Base-by-base conservation (phyloP, 1,284 basidiomycete genomes). In the Puccinia horiana region DNA sequence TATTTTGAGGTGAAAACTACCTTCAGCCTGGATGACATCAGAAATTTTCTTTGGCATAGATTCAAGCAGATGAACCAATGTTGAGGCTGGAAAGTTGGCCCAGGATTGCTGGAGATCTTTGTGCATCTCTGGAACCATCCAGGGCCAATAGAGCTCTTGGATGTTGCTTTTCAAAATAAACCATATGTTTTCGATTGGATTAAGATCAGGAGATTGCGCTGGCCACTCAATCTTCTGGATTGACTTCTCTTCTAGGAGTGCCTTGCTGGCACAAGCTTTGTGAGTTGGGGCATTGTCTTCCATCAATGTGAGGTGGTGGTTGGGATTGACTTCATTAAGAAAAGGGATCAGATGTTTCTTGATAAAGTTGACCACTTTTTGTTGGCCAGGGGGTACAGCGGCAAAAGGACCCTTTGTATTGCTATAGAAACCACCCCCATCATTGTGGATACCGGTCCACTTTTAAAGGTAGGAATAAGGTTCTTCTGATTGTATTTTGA, bases 1-100 rank as follows among this genome's bases (percentile, higher is more conserved):
- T 44, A 44, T 44, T 44, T 44, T 44, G 42, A 44, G 42, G 29
- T 58, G 29, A 58, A 32, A 63, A n/a, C 75, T 56, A 5, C 75
- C 75, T 32, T 65, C 61, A 18, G 35, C 40, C 37, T 67, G n/a
- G 14, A 78, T 78, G 35, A 78, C 76, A 35, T n/a, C 63, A 14
- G 65, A 23, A 12, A 78, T 69, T 67, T n/a, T 42, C 11, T 35
- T 14, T 20, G 47, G 76, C 76, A 78, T 69, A 8, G 76, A 78
- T 23, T 47, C n/a, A 18, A 78, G 20, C 23, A 78, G 35, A 49
- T 63, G n/a, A 32, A 69, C 4, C 0, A 78, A 44, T n/a, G 18
- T 78, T 29, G 8, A 14, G 16, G 29, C 23, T 32, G 76, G 76
- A 52, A 79, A 11, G 65, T 63, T 47, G 26, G 26, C 18, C 76